Evolutionary conservation across 2,329 filamentous ascomycete genomes (phyloP), one percentile per base, ranked within the genome.

Genomic region (Tricladium varicosporioides): DNA sequence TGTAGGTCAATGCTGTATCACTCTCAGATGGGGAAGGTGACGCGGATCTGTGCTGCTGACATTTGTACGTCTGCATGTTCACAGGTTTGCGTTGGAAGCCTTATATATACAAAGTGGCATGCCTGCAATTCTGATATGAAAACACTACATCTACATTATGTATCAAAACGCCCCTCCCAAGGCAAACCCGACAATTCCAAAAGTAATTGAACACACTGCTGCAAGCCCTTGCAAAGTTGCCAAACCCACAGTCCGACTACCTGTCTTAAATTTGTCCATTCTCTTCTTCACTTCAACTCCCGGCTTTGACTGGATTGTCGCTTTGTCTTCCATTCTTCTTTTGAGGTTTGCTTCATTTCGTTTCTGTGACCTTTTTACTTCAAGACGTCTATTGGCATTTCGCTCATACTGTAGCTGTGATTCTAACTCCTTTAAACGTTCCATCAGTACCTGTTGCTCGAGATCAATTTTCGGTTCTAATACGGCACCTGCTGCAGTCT

Each of bases 401-500:
- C 32, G 16, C 11, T 50, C 48, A 40, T 10, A 19, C 48, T 50
- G 27, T 11, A 50, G n/a, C 33, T 36, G 15, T 2, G 5, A 33
- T 11, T 50, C 48, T 32, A 50, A 50, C 31, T 50, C 48, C 15
- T 36, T 11, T 14, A 50, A 16, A 11, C 48, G 31, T 11, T 16
- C 42, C 16, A 27, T n/a, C 13, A 50, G 19, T 8, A 11, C 18
- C 5, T 36, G 15, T 50, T 50, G 13, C 5, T 36, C 48, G n/a
- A 40, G 18, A 9, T 32, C 31, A 32, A 48, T 31, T 13, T 14
- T 48, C 18, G 52, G 52, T 31, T 48, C 52, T 14, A 54, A 43
- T 22, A 54, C 40, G 5, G 45, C 45, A 9, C 54, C 54, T 33
- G 54, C 54, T 40, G 42, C 36, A 13, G 54, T 56, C 22, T 51